Conservation (phyloP, 257 asterid genomes). For the Ajuga chamaepitys region DNA sequence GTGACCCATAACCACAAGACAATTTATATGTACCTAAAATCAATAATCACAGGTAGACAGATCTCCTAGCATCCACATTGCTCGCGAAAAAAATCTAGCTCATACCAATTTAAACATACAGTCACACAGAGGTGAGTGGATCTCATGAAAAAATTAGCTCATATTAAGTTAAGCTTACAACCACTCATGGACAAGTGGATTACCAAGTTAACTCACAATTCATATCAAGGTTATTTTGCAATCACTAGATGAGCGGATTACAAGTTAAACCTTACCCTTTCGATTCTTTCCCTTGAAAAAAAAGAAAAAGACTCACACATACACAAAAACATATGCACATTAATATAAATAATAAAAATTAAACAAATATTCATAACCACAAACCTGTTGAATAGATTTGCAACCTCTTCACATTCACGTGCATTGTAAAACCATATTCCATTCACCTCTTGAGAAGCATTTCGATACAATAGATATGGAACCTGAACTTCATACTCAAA, state of each 20-base stretch:
- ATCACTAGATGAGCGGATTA: too few relatives aligned
- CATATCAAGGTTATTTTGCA: too few relatives aligned
- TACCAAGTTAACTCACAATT: too few relatives aligned
- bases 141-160: background rate
- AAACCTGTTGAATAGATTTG: slow-evolving; percentile 74
- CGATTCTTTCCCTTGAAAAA: background rate
- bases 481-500: slow-evolving; percentile 89
- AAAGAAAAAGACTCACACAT: background rate
- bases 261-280: background rate
- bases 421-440: slow-evolving; percentile 92
- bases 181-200: too few relatives aligned
- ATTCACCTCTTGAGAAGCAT: slow-evolving; percentile 87
- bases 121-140: background rate
- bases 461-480: slow-evolving; percentile 75
- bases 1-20: background rate
- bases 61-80: background rate
- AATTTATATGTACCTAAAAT: background rate
- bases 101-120: slow-evolving; percentile 1
- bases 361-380: slow-evolving; percentile 6
- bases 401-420: slow-evolving; percentile 87
- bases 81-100: background rate
- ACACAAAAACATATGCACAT: background rate
- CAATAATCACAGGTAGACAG: background rate
- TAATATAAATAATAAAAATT: background rate
- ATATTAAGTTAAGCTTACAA: background rate